Conservation (phyloP, 495 filamentous ascomycete species). For the Ramalina intermedia region DNA sequence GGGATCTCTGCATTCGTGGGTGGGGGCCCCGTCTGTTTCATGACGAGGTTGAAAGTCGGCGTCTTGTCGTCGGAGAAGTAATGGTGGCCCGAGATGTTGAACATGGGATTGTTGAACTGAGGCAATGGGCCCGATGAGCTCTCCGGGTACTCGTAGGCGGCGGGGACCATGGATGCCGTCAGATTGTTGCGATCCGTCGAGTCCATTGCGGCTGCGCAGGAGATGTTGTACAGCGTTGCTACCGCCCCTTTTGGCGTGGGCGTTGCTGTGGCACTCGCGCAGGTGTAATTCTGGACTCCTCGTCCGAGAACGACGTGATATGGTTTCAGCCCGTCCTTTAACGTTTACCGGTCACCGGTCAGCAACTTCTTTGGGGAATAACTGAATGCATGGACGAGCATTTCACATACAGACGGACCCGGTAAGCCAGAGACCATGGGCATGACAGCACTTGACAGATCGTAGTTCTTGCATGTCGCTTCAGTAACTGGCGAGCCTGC, state of each 20-base stretch:
- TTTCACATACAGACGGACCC: too few species aligned
- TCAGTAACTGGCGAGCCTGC: too few species aligned
- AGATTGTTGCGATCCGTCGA: slow-evolving; percentile 39
- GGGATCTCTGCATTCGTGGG: slow-evolving; percentile 11
- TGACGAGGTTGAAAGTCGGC: slow-evolving; percentile 68
- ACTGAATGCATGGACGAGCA: too few species aligned
- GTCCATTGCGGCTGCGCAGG: slow-evolving; percentile 50
- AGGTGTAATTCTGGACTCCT: slow-evolving; percentile 89
- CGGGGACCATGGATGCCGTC: slow-evolving; percentile 32
- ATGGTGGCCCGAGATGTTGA: slow-evolving; percentile 57
- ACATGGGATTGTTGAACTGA: slow-evolving; percentile 37
- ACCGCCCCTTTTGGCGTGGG: slow-evolving; percentile 62
- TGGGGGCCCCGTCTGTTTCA: slow-evolving; percentile 12
- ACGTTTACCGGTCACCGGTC: too few species aligned
- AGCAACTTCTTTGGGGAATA: too few species aligned
- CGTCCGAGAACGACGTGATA: slow-evolving; percentile 74
- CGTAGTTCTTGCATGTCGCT: too few species aligned
- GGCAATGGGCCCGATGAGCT: not conserved
- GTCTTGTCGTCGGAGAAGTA: slow-evolving; percentile 52
- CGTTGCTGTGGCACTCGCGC: slow-evolving; percentile 36
- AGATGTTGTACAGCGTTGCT: slow-evolving; percentile 76
- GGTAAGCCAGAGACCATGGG: too few species aligned
- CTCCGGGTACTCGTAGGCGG: slow-evolving; percentile 34
- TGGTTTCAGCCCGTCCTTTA: slow-evolving; percentile 18
- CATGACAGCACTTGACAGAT: too few species aligned